phyloP scores from a whole-genome alignment of 2,329 filamentous ascomycete species.

The Monilinia laxa region DNA sequence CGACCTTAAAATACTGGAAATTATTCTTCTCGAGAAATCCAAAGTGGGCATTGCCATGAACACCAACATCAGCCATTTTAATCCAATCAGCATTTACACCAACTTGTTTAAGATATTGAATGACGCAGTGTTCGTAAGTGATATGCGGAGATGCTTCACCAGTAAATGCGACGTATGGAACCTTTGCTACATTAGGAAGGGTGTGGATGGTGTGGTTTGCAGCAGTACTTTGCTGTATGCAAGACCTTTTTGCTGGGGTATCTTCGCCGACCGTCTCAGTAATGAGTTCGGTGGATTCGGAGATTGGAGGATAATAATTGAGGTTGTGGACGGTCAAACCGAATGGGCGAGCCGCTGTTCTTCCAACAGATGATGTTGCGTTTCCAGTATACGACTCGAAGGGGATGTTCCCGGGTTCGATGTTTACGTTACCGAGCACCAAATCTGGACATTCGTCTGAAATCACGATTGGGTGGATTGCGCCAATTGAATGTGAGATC shows the following conservation, averaged over 20 bases:
- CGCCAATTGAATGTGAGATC: slow-evolving; percentile 40
- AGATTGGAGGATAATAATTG: slow-evolving; percentile 32
- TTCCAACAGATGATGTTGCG: slow-evolving; percentile 27
- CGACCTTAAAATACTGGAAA: slow-evolving; percentile 27
- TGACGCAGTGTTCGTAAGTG: slow-evolving; percentile 41
- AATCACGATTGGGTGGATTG: slow-evolving; percentile 31
- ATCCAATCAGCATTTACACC: slow-evolving; percentile 33
- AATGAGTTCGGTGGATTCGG: slow-evolving; percentile 28
- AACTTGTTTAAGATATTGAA: slow-evolving; percentile 33
- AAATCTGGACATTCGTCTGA: slow-evolving; percentile 38
- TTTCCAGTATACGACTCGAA: slow-evolving; percentile 32
- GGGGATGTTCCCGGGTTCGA: slow-evolving; percentile 38
- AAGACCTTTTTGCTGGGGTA: slow-evolving; percentile 31
- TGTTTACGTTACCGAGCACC: slow-evolving; percentile 36
- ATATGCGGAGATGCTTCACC: slow-evolving; percentile 39
- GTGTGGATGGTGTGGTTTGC: slow-evolving; percentile 18
- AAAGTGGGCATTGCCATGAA: slow-evolving; percentile 33
- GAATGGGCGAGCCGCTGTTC: slow-evolving; percentile 28
- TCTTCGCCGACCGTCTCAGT: slow-evolving; percentile 31
- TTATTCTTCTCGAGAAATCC: slow-evolving; percentile 34
- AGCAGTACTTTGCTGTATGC: slow-evolving; percentile 24
- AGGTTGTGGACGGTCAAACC: slow-evolving; percentile 32
- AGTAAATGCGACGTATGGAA: slow-evolving; percentile 40
- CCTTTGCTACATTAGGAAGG: slow-evolving; percentile 35
- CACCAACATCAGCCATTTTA: slow-evolving; percentile 28